Evolutionary conservation across 495 filamentous ascomycete species (phyloP), one percentile per base, ranked within the genome.

Genomic region (Xylaria flabelliformis): DNA sequence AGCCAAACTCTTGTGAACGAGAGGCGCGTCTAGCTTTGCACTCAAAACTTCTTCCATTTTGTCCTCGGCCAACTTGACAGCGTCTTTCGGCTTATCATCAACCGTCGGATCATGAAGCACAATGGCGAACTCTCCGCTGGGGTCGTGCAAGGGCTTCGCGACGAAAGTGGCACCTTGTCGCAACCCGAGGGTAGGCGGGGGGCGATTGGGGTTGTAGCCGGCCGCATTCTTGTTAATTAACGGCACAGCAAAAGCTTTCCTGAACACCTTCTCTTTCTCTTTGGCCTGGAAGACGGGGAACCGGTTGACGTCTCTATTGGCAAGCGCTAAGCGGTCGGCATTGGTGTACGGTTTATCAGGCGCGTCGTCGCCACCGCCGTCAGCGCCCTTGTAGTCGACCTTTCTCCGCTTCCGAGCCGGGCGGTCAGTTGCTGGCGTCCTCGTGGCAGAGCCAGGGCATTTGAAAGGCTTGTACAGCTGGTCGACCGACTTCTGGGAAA

Each of bases 71-170:
- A 78, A 79, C 32, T 84, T 80, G 17, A 85, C 83, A 3, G 84
- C 80, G 51, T 83, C 86, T 44, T 87, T 89, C 0, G 90, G 87
- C 72, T 92, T 91, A 76, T 95, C 94, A 76, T 99, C 96, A 46
- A 98, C 83, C 0, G 96, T 99, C 17, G 96, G 96, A 78, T 99
- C 96, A 74, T 97, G 95, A 12, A 99, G 82, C 7, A 99, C 96
- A 75, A 99, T 98, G 1, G 96, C 92, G 82, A 98, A 97, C 76
- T 99, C 97, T 69, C 93, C 97, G 77, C 91, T 93, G 0, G 96
- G 96, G 76, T 99, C 96, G 79, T 99, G 97, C 67, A 99, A 80
- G 51, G 96, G 92, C 75, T 93, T 97, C 26, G 94, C 94, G 15
- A 97, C 87, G 80, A 98, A 98, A 7, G 90, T 88, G 2, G 92